These are phyloP conservation scores for Xylariaceae sp. DNA, from an alignment of 2,329 filamentous ascomycete species.

Conservation along the genomic window DNA sequence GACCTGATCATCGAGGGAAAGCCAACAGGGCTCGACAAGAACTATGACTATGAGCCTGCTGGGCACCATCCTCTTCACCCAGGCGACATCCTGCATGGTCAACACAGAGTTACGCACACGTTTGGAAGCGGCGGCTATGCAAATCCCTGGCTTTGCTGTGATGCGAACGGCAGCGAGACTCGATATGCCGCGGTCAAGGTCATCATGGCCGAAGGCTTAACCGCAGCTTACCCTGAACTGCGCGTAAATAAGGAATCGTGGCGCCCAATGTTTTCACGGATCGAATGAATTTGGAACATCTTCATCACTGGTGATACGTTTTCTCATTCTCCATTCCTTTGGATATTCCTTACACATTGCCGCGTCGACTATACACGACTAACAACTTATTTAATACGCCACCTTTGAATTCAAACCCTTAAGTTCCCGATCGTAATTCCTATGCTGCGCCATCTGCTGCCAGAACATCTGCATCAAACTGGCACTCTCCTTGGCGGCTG, in stretches of 20 bases:
- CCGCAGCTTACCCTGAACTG: conserved; percentile 21
- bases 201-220: conserved; percentile 27
- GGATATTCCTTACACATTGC: no score
- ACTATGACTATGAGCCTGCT: conserved; percentile 33
- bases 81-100: conserved; percentile 37
- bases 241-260: conserved; percentile 4
- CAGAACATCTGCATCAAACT: conserved; percentile 70
- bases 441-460: conserved; percentile 65
- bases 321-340: no score
- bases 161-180: conserved; percentile 3
- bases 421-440: conserved; percentile 69
- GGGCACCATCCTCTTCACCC: conserved; percentile 41
- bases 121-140: conserved; percentile 40
- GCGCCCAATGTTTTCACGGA: no score
- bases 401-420: conserved; percentile 64
- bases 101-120: conserved; percentile 41
- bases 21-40: conserved; percentile 9
- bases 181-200: conserved; percentile 35
- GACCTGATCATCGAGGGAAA: not conserved
- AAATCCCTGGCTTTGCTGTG: conserved; percentile 41
- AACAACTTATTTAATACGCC: conserved; percentile 53
- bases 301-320: no score
- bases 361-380: no score
- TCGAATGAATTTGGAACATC: no score
- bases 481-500: conserved; percentile 62